Percentiles rank a stretch among this genome's conserved stretches.
phyloP scores from a whole-genome alignment of 768 basidiomycete species.

The Pleurotus eryngii region DNA sequence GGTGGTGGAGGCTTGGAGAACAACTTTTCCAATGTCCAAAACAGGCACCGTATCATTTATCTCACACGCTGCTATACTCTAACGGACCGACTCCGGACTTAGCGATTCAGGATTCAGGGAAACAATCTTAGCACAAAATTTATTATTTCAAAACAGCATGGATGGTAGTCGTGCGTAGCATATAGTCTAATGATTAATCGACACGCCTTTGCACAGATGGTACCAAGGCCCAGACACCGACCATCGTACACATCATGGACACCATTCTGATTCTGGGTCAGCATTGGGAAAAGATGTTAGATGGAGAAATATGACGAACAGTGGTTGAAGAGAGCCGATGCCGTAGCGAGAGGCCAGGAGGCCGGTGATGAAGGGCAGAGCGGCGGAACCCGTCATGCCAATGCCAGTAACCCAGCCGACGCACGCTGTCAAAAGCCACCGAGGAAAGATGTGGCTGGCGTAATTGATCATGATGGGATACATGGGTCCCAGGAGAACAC shows the following conservation, averaged over 20 bases:
- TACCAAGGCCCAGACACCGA: conserved; percentile 20
- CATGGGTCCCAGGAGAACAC: conserved; percentile 52
- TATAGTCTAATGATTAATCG: conserved; percentile 9
- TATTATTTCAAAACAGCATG: conserved; percentile 4
- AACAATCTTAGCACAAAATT: no score
- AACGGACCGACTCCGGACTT: not conserved
- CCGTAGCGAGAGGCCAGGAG: conserved; percentile 38
- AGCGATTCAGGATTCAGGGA: no score
- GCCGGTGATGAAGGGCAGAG: conserved; percentile 43
- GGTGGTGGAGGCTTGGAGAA: not conserved
- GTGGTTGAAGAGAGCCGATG: conserved; percentile 43
- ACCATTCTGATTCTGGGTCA: conserved; percentile 13
- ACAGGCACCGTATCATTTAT: not conserved
- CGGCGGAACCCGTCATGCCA: conserved; percentile 47
- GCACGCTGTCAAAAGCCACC: conserved; percentile 29
- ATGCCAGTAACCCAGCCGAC: conserved; percentile 53
- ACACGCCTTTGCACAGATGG: conserved; percentile 15
- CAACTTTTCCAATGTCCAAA: not conserved
- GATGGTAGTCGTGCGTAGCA: not conserved
- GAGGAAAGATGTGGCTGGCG: conserved; percentile 30
- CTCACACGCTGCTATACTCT: not conserved
- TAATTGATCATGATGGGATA: conserved; percentile 42
- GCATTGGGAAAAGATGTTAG: not conserved
- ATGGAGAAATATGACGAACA: conserved; percentile 29
- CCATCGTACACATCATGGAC: conserved; percentile 20